phyloP scores from a whole-genome alignment of 139 green algal genomes.

The Chlorella sorokiniana region DNA sequence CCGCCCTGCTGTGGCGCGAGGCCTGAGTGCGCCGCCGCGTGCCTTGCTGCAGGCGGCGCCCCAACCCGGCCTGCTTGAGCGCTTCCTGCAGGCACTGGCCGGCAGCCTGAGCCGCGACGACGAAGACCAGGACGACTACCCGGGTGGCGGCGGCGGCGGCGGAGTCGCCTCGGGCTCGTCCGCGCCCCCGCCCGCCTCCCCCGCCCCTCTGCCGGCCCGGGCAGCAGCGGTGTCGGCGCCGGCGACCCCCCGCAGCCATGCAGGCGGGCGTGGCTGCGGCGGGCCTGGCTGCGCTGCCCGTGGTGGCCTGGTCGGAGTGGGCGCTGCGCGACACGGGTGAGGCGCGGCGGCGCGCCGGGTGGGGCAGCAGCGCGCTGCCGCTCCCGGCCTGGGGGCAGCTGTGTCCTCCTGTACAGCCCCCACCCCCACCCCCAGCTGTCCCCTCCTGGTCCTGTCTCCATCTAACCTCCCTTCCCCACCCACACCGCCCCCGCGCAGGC shows the following conservation, averaged over 20 bases:
- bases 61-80: slow-evolving; percentile 4
- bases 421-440: too few species aligned
- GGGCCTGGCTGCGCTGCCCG: slow-evolving; percentile 37
- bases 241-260: background rate
- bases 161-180: background rate
- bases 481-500: slow-evolving; percentile 26
- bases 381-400: too few species aligned
- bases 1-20: background rate
- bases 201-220: background rate
- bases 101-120: background rate
- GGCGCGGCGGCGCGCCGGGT: too few species aligned
- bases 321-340: slow-evolving; percentile 44
- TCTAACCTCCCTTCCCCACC: background rate
- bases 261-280: background rate
- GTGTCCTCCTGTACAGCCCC: too few species aligned
- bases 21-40: background rate
- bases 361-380: too few species aligned
- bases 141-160: background rate
- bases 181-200: background rate
- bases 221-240: too few species aligned
- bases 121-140: background rate
- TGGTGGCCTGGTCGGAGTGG: slow-evolving; percentile 50
- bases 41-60: background rate
- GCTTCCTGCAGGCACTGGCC: slow-evolving; percentile 19
- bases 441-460: too few species aligned